Percentiles rank a stretch among this genome's conserved stretches.
These are phyloP conservation scores for Emmonsiellopsis sp. DNA, from an alignment of 2,329 filamentous ascomycete genomes.

Conservation along the genomic window DNA sequence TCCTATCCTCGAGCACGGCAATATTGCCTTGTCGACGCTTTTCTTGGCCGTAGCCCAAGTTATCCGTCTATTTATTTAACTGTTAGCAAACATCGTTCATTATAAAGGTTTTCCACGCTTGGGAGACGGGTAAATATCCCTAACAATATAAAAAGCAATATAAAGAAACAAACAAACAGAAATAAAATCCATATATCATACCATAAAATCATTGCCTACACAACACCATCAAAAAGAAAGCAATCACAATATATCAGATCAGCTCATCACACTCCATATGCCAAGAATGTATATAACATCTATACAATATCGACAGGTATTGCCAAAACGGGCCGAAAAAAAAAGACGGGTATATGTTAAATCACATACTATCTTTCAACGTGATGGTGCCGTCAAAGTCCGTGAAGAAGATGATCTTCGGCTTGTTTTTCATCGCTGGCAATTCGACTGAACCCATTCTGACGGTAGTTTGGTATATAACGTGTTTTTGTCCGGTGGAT, in stretches of 20 bases:
- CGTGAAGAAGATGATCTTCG: slow-evolving; percentile 95
- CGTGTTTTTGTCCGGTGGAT: not conserved
- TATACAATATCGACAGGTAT: not conserved
- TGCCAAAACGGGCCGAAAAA: not conserved
- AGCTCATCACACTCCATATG: not conserved
- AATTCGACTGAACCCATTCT: slow-evolving; percentile 17
- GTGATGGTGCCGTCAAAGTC: slow-evolving; percentile 98
- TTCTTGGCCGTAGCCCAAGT: slow-evolving; percentile 70
- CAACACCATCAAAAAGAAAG: slow-evolving; percentile 9
- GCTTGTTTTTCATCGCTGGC: slow-evolving; percentile 46
- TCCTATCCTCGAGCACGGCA: slow-evolving; percentile 62
- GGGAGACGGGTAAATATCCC: not conserved
- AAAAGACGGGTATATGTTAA: not conserved
- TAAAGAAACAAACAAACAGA: not conserved
- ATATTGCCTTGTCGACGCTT: slow-evolving; percentile 64
- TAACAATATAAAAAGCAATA: not conserved
- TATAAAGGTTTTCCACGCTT: not conserved
- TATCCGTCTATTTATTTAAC: slow-evolving; percentile 62
- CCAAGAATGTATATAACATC: not conserved
- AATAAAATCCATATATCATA: slow-evolving; percentile 20
- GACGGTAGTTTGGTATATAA: not conserved
- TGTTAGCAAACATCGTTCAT: slow-evolving; percentile 1
- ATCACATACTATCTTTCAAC: slow-evolving; percentile 51
- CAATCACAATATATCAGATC: not conserved
- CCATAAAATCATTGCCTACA: slow-evolving; percentile 58